A percentile compares a stretch with the other conserved stretches of the same genome.
These are phyloP conservation scores for Candida koratica DNA, from an alignment of 805 yeast species.

Conservation along the genomic window DNA sequence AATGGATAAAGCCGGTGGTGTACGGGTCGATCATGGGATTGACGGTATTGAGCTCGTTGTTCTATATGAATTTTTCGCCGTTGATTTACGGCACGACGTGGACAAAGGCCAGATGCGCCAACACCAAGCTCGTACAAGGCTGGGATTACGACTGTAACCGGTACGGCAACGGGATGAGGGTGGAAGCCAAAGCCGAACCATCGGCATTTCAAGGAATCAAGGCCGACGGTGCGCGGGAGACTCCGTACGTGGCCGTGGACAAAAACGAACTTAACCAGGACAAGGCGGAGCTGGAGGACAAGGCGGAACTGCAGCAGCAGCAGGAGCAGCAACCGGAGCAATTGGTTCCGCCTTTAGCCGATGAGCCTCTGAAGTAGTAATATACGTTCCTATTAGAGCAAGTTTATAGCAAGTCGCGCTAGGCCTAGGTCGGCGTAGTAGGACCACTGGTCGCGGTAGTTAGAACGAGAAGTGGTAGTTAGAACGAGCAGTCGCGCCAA, in stretches of 20 bases:
- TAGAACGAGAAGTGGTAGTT: no score
- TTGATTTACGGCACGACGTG: constrained; percentile 75
- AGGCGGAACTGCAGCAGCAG: constrained; percentile 1
- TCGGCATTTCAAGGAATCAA: constrained; percentile 14
- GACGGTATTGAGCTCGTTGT: constrained; percentile 47
- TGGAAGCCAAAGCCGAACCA: constrained; percentile 1
- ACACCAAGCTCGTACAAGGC: constrained; percentile 51
- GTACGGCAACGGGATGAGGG: constrained; percentile 36
- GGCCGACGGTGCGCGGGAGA: constrained; percentile 23
- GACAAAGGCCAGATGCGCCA: constrained; percentile 66
- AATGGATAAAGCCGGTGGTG: constrained; percentile 38
- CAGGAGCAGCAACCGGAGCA: constrained; percentile 10
- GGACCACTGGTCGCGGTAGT: no score
- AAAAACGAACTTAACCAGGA: constrained; percentile 10
- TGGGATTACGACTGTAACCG: constrained; percentile 90
- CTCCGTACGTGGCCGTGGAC: constrained; percentile 14
- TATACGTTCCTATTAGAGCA: no score
- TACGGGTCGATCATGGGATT: constrained; percentile 40
- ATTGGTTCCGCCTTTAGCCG: constrained; percentile 11
- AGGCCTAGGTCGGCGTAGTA: no score
- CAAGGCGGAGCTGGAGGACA: not conserved
- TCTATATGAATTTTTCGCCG: constrained; percentile 64
- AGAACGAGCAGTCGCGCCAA: no score
- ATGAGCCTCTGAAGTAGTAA: constrained; percentile 5
- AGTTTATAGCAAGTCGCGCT: no score